Evolutionary conservation across 495 filamentous ascomycete genomes (phyloP), one percentile per base, ranked within the genome.

Genomic region (Hypomontagnella monticulosa): DNA sequence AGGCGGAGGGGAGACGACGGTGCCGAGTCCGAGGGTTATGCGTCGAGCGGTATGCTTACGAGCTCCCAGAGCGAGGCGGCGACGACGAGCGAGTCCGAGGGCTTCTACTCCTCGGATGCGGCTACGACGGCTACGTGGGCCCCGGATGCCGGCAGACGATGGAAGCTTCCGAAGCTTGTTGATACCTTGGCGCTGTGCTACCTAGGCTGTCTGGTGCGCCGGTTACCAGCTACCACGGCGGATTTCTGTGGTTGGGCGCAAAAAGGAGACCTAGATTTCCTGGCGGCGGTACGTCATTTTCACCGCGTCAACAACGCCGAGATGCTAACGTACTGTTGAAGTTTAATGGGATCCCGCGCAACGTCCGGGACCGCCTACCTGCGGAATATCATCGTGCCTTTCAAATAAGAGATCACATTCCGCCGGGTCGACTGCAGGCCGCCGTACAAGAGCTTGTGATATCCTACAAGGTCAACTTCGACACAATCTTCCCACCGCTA

Each of bases 401-500:
- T 10, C 85, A 89, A 33, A 77, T 79, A 16, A 87, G 55, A 72
- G 75, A 70, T 80, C 87, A 79, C 69, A 79, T 63, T 64, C 59
- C 54, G 8, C 44, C 40, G 2, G 82, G 88, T 15, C 75, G 83
- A 49, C 76, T 99, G 30, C 89, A 97, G 66, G 73, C 77, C 16
- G 77, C 83, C 1, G 82, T 93, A 1, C 76, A 84, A 48, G 81
- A 87, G 14, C 63, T 93, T 46, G 78, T 85, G 9, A 63, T 85
- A n/a, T 82, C 86, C 10, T 91, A 90, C 70, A 78, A 85, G 44
- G 76, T 78, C 42, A 85, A 89, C 23, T 93, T 91, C 70, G 85
- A 84, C 14, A 80, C 97, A 67, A 70, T 76, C 0, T 87, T 97
- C 51, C 93, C 95, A 1, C 76, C 85, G 0, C 66, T 97, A 36